Conservation (phyloP, 441 rosid genomes). For the Aleurites moluccanus region DNA sequence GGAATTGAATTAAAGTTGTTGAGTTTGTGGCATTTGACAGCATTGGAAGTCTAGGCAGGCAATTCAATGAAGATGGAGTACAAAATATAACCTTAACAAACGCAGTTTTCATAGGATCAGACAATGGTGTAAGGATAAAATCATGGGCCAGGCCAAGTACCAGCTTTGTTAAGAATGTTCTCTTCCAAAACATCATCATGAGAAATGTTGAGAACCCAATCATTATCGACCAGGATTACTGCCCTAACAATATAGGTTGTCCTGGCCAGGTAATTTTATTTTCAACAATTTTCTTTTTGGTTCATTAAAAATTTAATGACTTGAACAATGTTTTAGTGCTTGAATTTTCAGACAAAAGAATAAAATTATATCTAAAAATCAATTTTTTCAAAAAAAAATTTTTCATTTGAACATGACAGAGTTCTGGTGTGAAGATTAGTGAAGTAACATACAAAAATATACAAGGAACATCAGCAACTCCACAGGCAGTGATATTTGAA, state of each 20-base stretch:
- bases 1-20: background rate
- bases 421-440: conserved; percentile 44
- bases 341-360: no score
- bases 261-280: conserved; percentile 42
- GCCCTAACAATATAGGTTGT: conserved; percentile 48
- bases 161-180: conserved; percentile 44
- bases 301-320: no score
- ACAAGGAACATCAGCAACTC: conserved; percentile 40
- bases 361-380: no score
- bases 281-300: background rate
- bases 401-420: conserved; percentile 24
- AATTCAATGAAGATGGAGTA: conserved; percentile 50
- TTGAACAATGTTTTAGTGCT: no score
- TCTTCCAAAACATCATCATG: conserved; percentile 50
- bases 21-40: conserved; percentile 20
- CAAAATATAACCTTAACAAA: conserved; percentile 48
- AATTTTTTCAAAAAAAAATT: no score
- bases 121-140: conserved; percentile 68
- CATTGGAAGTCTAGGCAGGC: conserved; percentile 52
- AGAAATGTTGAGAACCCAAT: conserved; percentile 53
- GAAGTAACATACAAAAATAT: conserved; percentile 37
- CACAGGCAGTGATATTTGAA: conserved; percentile 34
- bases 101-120: conserved; percentile 46
- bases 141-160: conserved; percentile 68
- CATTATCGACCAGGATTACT: conserved; percentile 64